phyloP scores from a whole-genome alignment of 768 basidiomycete species.

The Holtermanniella nyarrowii region DNA sequence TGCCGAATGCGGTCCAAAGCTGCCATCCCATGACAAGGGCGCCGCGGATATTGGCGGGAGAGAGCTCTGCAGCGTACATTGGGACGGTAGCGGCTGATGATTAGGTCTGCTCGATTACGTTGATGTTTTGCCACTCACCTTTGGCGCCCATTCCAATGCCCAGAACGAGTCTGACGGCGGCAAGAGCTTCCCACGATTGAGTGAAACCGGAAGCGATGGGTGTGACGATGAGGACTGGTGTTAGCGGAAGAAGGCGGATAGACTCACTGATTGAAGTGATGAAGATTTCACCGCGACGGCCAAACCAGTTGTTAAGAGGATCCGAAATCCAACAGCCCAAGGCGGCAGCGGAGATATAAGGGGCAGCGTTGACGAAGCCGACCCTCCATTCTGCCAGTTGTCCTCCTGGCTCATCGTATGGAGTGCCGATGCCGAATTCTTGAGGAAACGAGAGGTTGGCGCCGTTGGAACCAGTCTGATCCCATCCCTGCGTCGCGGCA shows the following conservation, averaged over 20 bases:
- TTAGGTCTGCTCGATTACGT: no score
- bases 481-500: constrained; percentile 34
- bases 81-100: constrained; percentile 44
- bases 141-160: constrained; percentile 31
- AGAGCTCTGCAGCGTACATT: constrained; percentile 63
- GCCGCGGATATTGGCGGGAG: constrained; percentile 69
- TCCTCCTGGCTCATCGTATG: constrained; percentile 5
- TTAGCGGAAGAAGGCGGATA: background rate
- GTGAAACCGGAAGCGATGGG: constrained; percentile 22
- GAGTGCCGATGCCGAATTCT: constrained; percentile 5
- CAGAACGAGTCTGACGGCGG: constrained; percentile 16
- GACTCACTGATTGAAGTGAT: constrained; percentile 37
- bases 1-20: constrained; percentile 40
- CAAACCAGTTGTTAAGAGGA: constrained; percentile 54
- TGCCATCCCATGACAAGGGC: constrained; percentile 83
- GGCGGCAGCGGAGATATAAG: constrained; percentile 19
- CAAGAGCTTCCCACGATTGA: constrained; percentile 17
- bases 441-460: constrained; percentile 37
- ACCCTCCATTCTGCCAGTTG: constrained; percentile 23
- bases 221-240: constrained; percentile 43
- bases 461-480: constrained; percentile 34
- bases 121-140: background rate
- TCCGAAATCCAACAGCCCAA: constrained; percentile 39
- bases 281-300: constrained; percentile 51
- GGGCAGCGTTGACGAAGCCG: constrained; percentile 24